A percentile compares a stretch with the other conserved stretches of the same genome.
phyloP scores from a whole-genome alignment of 2,329 filamentous ascomycete genomes.

The Fusarium annulatum region DNA sequence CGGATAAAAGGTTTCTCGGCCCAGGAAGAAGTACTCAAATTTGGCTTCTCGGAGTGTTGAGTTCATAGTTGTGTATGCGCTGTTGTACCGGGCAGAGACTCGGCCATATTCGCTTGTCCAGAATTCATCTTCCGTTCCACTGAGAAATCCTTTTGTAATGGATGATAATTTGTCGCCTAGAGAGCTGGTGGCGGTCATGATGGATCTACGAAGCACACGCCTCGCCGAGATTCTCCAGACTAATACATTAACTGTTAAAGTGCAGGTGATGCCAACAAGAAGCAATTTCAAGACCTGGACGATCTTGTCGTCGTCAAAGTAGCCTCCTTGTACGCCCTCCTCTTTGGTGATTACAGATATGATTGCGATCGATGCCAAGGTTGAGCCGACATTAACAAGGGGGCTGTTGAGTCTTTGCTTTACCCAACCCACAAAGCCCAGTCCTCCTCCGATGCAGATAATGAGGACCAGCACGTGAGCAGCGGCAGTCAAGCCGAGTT shows the following conservation, averaged over 20 bases:
- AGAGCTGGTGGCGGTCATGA: slow-evolving; percentile 77
- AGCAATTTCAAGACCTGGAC: slow-evolving; percentile 86
- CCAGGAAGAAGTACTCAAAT: slow-evolving; percentile 86
- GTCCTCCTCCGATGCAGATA: slow-evolving; percentile 84
- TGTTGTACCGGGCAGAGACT: slow-evolving; percentile 72
- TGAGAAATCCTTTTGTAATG: slow-evolving; percentile 86
- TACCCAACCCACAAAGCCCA: slow-evolving; percentile 89
- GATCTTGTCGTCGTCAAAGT: slow-evolving; percentile 85
- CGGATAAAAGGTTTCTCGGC: slow-evolving; percentile 80
- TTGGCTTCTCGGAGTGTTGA: slow-evolving; percentile 87
- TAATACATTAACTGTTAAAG: slow-evolving; percentile 79
- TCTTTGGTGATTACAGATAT: slow-evolving; percentile 94
- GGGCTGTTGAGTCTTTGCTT: slow-evolving; percentile 84
- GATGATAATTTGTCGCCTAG: slow-evolving; percentile 84
- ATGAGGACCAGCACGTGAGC: slow-evolving; percentile 84
- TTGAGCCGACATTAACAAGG: slow-evolving; percentile 85
- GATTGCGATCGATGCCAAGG: slow-evolving; percentile 85
- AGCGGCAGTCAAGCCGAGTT: slow-evolving; percentile 72
- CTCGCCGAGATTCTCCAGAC: slow-evolving; percentile 84
- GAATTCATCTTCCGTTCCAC: slow-evolving; percentile 82
- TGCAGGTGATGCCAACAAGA: slow-evolving; percentile 77
- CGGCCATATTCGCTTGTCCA: slow-evolving; percentile 72
- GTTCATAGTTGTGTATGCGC: slow-evolving; percentile 75
- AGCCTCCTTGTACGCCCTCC: slow-evolving; percentile 83
- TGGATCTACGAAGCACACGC: slow-evolving; percentile 75